A percentile compares a stretch with the other conserved stretches of the same genome.
These are phyloP conservation scores for Saccharomycopsis capsularis DNA, from an alignment of 805 yeast genomes.

Conservation along the genomic window DNA sequence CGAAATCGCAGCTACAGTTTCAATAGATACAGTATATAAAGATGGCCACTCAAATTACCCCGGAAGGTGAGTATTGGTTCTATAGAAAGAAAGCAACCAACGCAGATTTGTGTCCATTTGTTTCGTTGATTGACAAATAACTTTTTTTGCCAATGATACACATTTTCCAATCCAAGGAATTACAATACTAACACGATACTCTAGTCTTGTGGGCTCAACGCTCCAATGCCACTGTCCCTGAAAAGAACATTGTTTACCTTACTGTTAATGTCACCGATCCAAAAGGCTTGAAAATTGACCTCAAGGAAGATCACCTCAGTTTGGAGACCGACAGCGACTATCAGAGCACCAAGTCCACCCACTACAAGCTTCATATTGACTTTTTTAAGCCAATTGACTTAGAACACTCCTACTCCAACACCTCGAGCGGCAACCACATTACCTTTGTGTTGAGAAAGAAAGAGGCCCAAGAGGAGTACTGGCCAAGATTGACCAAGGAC, in stretches of 20 bases:
- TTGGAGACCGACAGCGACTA: slow-evolving; percentile 47
- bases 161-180: no score
- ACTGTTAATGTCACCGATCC: slow-evolving; percentile 74
- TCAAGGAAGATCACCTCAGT: slow-evolving; percentile 49
- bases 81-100: no score
- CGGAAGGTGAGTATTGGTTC: no score
- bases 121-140: no score
- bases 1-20: no score
- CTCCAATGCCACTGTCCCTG: slow-evolving; percentile 62
- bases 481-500: slow-evolving; percentile 94
- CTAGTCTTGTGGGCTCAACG: slow-evolving; percentile 94
- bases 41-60: no score
- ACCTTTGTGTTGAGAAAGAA: slow-evolving; percentile 65
- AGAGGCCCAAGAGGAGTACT: slow-evolving; percentile 62
- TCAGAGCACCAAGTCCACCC: slow-evolving; percentile 28
- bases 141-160: no score
- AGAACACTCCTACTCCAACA: slow-evolving; percentile 51
- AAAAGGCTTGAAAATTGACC: slow-evolving; percentile 49
- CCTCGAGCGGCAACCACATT: slow-evolving; percentile 54
- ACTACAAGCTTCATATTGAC: slow-evolving; percentile 62
- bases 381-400: slow-evolving; percentile 71
- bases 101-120: no score
- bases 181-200: no score
- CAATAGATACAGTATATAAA: no score
- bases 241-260: slow-evolving; percentile 68